Base-by-base conservation (phyloP, 108 stramenopile genomes). In the Nannochloropsis salina region DNA sequence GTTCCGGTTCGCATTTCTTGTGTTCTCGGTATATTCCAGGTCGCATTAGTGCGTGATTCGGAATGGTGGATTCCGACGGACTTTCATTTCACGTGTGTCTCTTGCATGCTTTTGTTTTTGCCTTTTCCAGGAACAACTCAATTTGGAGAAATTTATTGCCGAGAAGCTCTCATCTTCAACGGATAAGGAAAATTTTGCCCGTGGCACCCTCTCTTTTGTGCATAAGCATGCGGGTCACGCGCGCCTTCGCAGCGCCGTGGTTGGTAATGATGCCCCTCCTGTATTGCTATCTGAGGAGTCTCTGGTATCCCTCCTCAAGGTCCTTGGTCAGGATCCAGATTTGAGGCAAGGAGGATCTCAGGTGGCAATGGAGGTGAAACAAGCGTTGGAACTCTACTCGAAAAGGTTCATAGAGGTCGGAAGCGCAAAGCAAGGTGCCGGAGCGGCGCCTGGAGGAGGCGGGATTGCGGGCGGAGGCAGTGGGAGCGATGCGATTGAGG, bases 401-500 rank as follows among this genome's bases (percentile, higher is more conserved):
- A 74, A 92, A 92, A 83, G 87, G 93, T 42, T 80, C 94, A 43
- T 83, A 90, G 43, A 85, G 88, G 18, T 81, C 94, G 47, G 95
- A 94, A 82, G 81, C 3, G 86, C 90, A 2, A 22, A 44, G 22
- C 80, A 6, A 47, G 22, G 83, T 31, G 80, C 90, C 44, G 84
- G 31, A 80, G 90, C 43, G 41, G 88, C 89, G 42, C 18, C 80
- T 41, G 87, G 85, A 83, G 84, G 43, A 82, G 82, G 44, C 42
- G n/a, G 15, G 42, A 43, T 74, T 18, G 85, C 87, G 86, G 47
- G 83, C 88, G 41, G 86, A 87, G 41, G 83, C 86, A 22, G 43
- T 87, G 9, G 84, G 90, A 6, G 89, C 86, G 15, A 87, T 80
- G 91, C 91, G 44, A 96, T 99, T 81, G 97, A 97, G 92, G 97